Conservation (phyloP, 768 basidiomycete genomes). For the Clitopilus hobsonii region DNA sequence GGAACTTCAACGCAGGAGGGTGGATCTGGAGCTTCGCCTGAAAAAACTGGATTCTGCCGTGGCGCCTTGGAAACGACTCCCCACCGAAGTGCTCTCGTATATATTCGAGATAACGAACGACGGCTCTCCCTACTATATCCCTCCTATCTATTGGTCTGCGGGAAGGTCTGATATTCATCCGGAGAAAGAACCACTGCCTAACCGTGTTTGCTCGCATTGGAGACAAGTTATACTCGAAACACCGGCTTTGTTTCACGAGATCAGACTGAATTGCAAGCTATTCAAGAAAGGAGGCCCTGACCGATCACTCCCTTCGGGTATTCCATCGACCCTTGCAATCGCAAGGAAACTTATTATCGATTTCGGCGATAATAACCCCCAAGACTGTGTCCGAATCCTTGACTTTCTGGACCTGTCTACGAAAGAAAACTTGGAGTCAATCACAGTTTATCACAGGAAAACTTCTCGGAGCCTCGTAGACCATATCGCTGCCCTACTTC, state of each 20-base stretch:
- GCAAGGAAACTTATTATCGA: not conserved
- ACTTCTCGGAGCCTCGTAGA: not conserved
- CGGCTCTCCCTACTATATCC: not conserved
- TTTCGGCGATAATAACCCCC: not conserved
- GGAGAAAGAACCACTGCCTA: no score
- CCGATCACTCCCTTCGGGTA: no score
- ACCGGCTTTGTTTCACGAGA: not conserved
- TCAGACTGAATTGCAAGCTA: not conserved
- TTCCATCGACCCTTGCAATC: no score
- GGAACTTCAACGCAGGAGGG: no score
- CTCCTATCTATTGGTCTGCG: not conserved
- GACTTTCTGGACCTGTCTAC: not conserved
- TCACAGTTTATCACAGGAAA: not conserved
- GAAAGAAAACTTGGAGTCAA: not conserved
- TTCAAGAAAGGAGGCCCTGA: no score
- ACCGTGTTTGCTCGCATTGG: not conserved
- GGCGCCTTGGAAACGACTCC: not conserved
- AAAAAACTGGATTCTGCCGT: not conserved
- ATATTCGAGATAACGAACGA: not conserved
- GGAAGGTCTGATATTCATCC: not conserved
- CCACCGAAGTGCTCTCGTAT: not conserved
- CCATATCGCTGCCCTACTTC: not conserved
- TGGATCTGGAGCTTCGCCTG: no score
- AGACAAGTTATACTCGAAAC: not conserved
- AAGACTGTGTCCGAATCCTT: not conserved